Evolutionary conservation across 75 land plant species (phyloP), one percentile per base, ranked within the genome.

Genomic region (Ceratopteris richardii): DNA sequence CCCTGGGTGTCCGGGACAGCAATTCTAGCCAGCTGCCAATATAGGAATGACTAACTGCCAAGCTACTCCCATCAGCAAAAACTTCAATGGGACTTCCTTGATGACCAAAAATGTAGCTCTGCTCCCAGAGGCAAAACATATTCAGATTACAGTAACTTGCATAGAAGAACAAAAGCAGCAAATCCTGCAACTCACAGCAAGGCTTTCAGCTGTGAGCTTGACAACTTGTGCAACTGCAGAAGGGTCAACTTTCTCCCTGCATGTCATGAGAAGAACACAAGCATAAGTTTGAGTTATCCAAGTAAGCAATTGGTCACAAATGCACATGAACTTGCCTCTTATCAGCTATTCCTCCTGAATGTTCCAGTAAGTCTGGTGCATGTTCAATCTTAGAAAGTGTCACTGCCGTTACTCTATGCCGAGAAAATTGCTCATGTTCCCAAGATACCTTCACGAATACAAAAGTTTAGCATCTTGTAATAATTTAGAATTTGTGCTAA

Each of bases 391-490:
- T 87, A 54, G 98, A 93, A 54, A 93, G 74, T 44, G 98, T 93
- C 17, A 68, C 81, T 47, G 96, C 98, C 39, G 96, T 94, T 29
- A 94, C 77, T 66, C 98, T 83, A n/a, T 83, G 77, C 52, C 96
- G 81, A 44, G 98, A 94, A 64, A 94, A 94, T 24, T 94, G 98
- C 60, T 94, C 98, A 70, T 94, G 98, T 77, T 94, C 98, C 98
- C 98, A 94, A 53, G 96, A 96, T 65, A 94, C 98, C 98, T 93
- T 67, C 69, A 79, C 41, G 41, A 70, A 58, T 27, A 30, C 21
- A 44, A 16, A 63, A 29, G 10, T 19, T n/a, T n/a, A n/a, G n/a
- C n/a, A n/a, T n/a, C n/a, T n/a, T n/a, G n/a, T n/a, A n/a, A n/a
- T n/a, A n/a, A n/a, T n/a, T n/a, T 40, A 40, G 14, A 40, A 40